Base-by-base conservation (phyloP, 352 stramenopile genomes). In the Phytophthora kernoviae region DNA sequence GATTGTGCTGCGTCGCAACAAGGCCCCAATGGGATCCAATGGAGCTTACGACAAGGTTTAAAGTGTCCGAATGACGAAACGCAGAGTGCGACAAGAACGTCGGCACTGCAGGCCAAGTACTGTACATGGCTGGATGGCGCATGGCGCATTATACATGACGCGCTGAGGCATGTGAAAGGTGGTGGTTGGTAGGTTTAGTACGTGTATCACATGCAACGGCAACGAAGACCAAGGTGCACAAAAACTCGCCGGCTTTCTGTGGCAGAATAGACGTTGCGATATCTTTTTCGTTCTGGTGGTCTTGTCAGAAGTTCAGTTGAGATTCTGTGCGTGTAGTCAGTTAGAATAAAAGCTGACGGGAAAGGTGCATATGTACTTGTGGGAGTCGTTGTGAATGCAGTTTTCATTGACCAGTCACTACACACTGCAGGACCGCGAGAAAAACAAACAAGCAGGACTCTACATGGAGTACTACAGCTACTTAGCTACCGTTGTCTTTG, bases 1-100 rank as follows among this genome's bases (percentile, higher is more conserved):
- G 54, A 59, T 94, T n/a, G 69, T 87, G 32, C 64, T 90, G 54
- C 78, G 82, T 36, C 70, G 58, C 58, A 86, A 65, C 54, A 68
- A 75, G 45, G 63, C 71, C 44, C 56, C 73, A 10, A 54, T 42
- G 4, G 57, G 64, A 3, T 82, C 66, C 1, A 68, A 66, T 8
- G 65, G 75, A 5, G 78, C 77, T 2, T 93, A 91, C 52, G 83
- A 94, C 64, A 91, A 91, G 70, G 85, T 92, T 50, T 94, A 83
- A 73, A 33, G n/a, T 20, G 44, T 7, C 47, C 66, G 32, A 48
- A 46, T 52, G 36, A 26, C 14, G n/a, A 53, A 45, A 41, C 41
- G 54, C 49, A 48, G 42, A 58, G 21, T 55, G 45, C 50, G 33
- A 65, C 30, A 33, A 62, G 49, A 63, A 27, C 52, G 21, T 68